A percentile compares a stretch with the other conserved stretches of the same genome.
phyloP scores from a whole-genome alignment of 2,329 filamentous ascomycete species.

The Dryadomyces sulphureus region DNA sequence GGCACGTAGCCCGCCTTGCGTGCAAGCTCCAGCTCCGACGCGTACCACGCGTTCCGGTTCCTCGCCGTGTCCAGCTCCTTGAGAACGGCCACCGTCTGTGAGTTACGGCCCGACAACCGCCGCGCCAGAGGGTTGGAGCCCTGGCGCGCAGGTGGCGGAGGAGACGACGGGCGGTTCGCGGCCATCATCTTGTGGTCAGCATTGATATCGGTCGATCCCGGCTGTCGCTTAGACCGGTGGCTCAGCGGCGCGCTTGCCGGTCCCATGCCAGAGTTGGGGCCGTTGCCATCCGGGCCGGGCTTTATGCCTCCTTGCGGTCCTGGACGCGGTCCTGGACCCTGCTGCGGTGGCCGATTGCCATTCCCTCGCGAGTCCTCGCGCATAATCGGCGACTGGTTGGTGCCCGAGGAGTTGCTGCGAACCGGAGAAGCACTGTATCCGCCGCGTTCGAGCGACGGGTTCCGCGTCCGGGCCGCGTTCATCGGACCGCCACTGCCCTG shows the following conservation, averaged over 20 bases:
- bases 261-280: background rate
- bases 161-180: slow-evolving; percentile 34
- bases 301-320: background rate
- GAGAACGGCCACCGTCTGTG: slow-evolving; percentile 57
- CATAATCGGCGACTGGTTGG: slow-evolving; percentile 27
- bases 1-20: slow-evolving; percentile 77
- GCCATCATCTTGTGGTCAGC: slow-evolving; percentile 15
- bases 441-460: slow-evolving; percentile 32
- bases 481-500: slow-evolving; percentile 20
- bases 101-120: slow-evolving; percentile 44
- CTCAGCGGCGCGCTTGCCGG: background rate
- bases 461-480: slow-evolving; percentile 26
- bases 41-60: slow-evolving; percentile 91
- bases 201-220: slow-evolving; percentile 53
- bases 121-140: slow-evolving; percentile 39
- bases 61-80: slow-evolving; percentile 78
- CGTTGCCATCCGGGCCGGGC: no score
- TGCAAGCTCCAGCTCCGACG: slow-evolving; percentile 83
- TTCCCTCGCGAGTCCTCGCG: slow-evolving; percentile 34
- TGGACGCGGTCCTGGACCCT: background rate
- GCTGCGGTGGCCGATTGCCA: slow-evolving; percentile 15
- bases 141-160: slow-evolving; percentile 42
- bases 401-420: slow-evolving; percentile 12
- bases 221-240: slow-evolving; percentile 29
- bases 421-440: slow-evolving; percentile 22